A percentile compares a stretch with the other conserved stretches of the same genome.
Conservation (phyloP, 345 rosid species). For the Reutealis trisperma region DNA sequence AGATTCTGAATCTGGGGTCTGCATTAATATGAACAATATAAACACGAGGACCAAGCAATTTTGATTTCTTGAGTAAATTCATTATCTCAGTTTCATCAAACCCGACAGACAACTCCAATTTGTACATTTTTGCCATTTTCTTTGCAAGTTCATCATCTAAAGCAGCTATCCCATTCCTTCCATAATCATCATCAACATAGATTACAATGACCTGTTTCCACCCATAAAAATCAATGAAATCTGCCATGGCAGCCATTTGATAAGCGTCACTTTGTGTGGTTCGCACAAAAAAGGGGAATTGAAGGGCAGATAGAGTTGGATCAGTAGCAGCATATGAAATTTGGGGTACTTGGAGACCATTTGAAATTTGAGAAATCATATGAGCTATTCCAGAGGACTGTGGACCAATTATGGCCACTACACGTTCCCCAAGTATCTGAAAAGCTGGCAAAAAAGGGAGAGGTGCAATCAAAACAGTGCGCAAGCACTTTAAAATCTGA, state of each 20-base stretch:
- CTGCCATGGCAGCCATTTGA: constrained; percentile 84
- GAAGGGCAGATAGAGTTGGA: constrained; percentile 82
- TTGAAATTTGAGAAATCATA: constrained; percentile 55
- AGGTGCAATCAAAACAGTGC: not conserved
- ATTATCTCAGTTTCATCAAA: constrained; percentile 39
- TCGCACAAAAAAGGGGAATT: constrained; percentile 74
- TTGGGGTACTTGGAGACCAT: constrained; percentile 71
- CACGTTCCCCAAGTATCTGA: constrained; percentile 58
- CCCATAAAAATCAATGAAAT: constrained; percentile 54
- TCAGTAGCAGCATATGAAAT: constrained; percentile 88
- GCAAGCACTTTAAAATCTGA: not conserved
- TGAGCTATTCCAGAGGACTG: constrained; percentile 80
- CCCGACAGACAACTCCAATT: constrained; percentile 51
- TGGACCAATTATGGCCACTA: constrained; percentile 77
- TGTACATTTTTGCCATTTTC: constrained; percentile 49
- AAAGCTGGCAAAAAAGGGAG: constrained; percentile 52
- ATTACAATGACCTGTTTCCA: constrained; percentile 81
- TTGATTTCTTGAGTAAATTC: constrained; percentile 51
- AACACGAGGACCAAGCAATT: constrained; percentile 61
- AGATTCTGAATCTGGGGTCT: constrained; percentile 64
- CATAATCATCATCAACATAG: constrained; percentile 73
- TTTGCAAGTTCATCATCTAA: constrained; percentile 53
- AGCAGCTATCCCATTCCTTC: constrained; percentile 71
- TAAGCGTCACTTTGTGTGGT: constrained; percentile 67
- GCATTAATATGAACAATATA: constrained; percentile 75